Percentiles rank a stretch among this genome's conserved stretches.
Conservation (phyloP, 805 yeast species). For the Phaffomyces thermotolerans region DNA sequence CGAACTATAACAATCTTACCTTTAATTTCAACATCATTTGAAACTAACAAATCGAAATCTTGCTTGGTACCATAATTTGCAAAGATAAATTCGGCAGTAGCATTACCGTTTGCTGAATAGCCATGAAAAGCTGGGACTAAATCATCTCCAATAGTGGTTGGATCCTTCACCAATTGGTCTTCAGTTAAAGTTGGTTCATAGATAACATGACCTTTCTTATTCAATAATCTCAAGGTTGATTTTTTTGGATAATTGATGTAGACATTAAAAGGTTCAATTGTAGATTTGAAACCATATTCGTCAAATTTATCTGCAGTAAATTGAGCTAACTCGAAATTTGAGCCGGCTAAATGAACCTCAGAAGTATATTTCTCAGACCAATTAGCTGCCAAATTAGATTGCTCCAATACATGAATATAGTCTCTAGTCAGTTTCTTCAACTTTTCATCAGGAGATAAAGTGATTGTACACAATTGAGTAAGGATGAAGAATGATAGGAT, state of each 20-base stretch:
- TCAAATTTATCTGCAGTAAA: constrained; percentile 54
- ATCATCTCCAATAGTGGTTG: constrained; percentile 34
- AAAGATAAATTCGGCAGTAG: constrained; percentile 56
- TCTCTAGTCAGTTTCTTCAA: constrained; percentile 9
- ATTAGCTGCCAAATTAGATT: constrained; percentile 35
- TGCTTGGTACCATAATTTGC: constrained; percentile 61
- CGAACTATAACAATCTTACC: constrained; percentile 62
- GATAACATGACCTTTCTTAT: constrained; percentile 22
- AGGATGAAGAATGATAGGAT: background rate
- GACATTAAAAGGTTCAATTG: constrained; percentile 52
- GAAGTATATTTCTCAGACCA: constrained; percentile 49
- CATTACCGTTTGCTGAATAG: constrained; percentile 69
- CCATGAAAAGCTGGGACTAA: constrained; percentile 69
- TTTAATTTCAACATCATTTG: constrained; percentile 39
- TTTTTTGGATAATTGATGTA: constrained; percentile 57
- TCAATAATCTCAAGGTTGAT: constrained; percentile 40
- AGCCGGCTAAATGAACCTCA: constrained; percentile 54
- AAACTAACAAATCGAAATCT: constrained; percentile 46
- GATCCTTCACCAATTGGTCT: constrained; percentile 46
- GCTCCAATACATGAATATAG: constrained; percentile 22
- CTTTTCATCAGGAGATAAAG: background rate
- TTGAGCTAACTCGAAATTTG: constrained; percentile 39
- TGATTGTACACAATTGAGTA: background rate
- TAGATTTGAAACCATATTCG: constrained; percentile 51
- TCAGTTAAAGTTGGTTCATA: constrained; percentile 49